A percentile compares a stretch with the other conserved stretches of the same genome.
phyloP scores from a whole-genome alignment of 805 yeast genomes.

The Candida ficus region DNA sequence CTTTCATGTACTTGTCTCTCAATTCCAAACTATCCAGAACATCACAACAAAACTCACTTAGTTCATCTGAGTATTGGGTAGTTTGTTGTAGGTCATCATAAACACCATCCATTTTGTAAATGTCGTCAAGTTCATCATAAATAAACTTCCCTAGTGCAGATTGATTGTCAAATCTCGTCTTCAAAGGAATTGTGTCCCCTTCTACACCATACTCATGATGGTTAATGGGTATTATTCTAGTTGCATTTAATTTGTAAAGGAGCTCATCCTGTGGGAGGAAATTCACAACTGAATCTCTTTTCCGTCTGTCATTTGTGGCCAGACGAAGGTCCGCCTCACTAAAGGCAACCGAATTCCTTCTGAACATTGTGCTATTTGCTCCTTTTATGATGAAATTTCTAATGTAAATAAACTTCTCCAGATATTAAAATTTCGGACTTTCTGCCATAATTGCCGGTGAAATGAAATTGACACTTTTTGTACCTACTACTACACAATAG shows the following conservation, averaged over 20 bases:
- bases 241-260: conserved; percentile 7
- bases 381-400: no score
- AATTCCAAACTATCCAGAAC: conserved; percentile 33
- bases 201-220: conserved; percentile 17
- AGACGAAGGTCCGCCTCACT: neutral
- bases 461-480: neutral
- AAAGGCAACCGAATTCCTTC: conserved; percentile 3
- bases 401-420: neutral
- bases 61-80: conserved; percentile 9
- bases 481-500: neutral
- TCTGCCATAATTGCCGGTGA: neutral
- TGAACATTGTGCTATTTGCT: no score
- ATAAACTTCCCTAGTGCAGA: conserved; percentile 18
- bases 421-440: neutral
- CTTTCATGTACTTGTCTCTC: conserved; percentile 59
- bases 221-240: conserved; percentile 11
- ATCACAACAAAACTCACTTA: conserved; percentile 10
- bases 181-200: conserved; percentile 19
- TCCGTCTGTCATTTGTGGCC: neutral
- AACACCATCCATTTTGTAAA: conserved; percentile 4
- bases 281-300: conserved; percentile 2
- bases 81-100: conserved; percentile 10
- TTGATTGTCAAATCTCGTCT: conserved; percentile 22
- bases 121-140: conserved; percentile 3
- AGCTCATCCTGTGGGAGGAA: conserved; percentile 6